Evolutionary conservation across 75 land plant species (phyloP), one percentile per base, ranked within the genome.

Genomic region (Pinus taeda): DNA sequence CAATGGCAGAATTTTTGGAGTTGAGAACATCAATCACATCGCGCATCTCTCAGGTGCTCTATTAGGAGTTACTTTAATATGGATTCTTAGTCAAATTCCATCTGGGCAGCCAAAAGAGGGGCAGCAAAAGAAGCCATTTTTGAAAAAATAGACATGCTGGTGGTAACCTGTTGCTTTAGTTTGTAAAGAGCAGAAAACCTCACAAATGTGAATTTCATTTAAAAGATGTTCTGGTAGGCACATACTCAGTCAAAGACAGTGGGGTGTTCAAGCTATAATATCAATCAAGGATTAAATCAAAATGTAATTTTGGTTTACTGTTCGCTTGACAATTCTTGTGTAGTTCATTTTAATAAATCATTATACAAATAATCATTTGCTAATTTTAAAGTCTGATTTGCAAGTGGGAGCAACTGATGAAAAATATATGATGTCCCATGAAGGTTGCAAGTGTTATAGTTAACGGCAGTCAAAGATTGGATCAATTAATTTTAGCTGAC

Each of bases 31-130:
- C 11, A 97, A 97, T 79, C 99, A 97, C 79, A 82, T 97, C 64
- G 99, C 99, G 26, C 99, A 97, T 82, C 81, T 94, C 12, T 90
- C 99, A 26, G 99, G 99, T 70, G 99, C 99, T 53, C 79, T 97
- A 55, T 59, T 97, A 21, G 99, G 99, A 59, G 99, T 86, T 53
- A 76, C 81, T 73, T 85, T 97, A 37, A 87, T 97, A 66, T 91
- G 90, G 90, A 81, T 94, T 21, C 59, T 97, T 14, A 92, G 87
- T 78, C 76, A 78, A 63, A 84, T 94, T 76, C 93, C 98, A 36
- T 75, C 90, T 67, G 77, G 74, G 56, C 17, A 76, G 33, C 37
- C 75, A 26, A 57, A 42, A 59, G 71, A 58, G 3, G 57, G 36
- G 24, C 58, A 71, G 8, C 59, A 69, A 42, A 37, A 24, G 3